Conservation (phyloP, 768 basidiomycete species). For the Leucocoprinus leucothites region DNA sequence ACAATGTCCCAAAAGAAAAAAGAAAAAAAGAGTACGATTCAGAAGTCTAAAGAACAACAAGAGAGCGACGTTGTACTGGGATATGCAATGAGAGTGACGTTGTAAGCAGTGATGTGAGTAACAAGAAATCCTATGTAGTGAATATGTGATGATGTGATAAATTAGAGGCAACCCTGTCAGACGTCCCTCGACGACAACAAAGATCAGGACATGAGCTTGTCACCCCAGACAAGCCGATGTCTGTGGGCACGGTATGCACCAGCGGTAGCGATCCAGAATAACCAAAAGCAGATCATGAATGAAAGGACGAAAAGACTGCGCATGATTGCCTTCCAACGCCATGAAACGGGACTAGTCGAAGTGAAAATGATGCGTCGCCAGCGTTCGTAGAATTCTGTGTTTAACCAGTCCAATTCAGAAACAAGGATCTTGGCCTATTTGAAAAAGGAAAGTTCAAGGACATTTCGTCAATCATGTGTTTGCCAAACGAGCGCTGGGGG, state of each 20-base stretch:
- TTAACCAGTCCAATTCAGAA: slow-evolving; percentile 68
- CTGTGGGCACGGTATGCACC: slow-evolving; percentile 75
- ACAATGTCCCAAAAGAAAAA: neutral
- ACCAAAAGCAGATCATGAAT: slow-evolving; percentile 56
- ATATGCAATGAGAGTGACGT: neutral
- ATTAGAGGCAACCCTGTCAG: neutral
- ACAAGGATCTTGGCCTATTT: slow-evolving; percentile 62
- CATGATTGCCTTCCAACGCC: slow-evolving; percentile 65
- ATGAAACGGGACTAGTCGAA: slow-evolving; percentile 65
- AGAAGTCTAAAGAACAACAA: neutral
- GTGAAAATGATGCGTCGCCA: slow-evolving; percentile 77
- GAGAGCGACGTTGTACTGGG: neutral
- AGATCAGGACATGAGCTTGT: slow-evolving; percentile 65
- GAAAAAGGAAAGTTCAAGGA: slow-evolving; percentile 1
- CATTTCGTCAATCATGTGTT: neutral
- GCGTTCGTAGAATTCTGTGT: slow-evolving; percentile 75
- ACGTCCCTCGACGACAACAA: neutral
- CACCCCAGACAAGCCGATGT: slow-evolving; percentile 77
- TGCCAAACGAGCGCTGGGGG: slow-evolving; percentile 9
- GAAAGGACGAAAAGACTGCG: slow-evolving; percentile 56
- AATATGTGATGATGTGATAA: slow-evolving; percentile 5
- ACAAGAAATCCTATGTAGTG: neutral
- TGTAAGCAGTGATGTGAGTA: neutral
- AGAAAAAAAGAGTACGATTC: neutral
- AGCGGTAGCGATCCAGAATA: slow-evolving; percentile 55